These are phyloP conservation scores for Ophiocordyceps sinensis DNA, from an alignment of 2,329 filamentous ascomycete species.

Conservation along the genomic window DNA sequence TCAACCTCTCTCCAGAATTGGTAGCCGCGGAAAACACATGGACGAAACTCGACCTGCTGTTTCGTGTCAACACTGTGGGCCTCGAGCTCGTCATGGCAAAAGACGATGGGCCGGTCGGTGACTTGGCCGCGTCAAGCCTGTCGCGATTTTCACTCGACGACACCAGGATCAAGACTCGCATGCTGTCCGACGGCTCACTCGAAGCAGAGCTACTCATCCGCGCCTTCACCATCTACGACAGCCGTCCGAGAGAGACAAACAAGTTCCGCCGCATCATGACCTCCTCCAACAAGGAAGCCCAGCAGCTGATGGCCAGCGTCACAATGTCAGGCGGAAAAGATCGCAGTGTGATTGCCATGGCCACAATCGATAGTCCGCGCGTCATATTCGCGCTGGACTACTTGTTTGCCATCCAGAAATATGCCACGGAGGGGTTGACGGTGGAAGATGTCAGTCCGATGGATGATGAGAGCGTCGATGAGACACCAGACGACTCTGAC, in stretches of 20 bases:
- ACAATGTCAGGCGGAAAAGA: slow-evolving; percentile 81
- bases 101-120: slow-evolving; percentile 62
- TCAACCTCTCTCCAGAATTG: slow-evolving; percentile 56
- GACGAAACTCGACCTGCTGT: slow-evolving; percentile 88
- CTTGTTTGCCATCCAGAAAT: slow-evolving; percentile 75
- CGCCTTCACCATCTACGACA: slow-evolving; percentile 90
- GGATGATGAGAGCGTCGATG: slow-evolving; percentile 37
- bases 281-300: slow-evolving; percentile 82
- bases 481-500: slow-evolving; percentile 45
- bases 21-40: slow-evolving; percentile 56
- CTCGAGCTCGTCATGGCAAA: slow-evolving; percentile 73
- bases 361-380: slow-evolving; percentile 86
- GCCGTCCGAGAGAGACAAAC: slow-evolving; percentile 74
- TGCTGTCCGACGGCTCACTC: slow-evolving; percentile 81
- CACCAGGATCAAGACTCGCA: slow-evolving; percentile 78
- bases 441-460: slow-evolving; percentile 39
- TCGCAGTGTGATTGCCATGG: slow-evolving; percentile 71
- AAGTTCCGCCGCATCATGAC: slow-evolving; percentile 99
- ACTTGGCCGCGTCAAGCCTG: slow-evolving; percentile 65
- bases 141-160: slow-evolving; percentile 92
- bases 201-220: slow-evolving; percentile 89
- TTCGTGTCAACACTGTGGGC: slow-evolving; percentile 76
- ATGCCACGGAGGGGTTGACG: slow-evolving; percentile 57
- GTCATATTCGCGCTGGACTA: slow-evolving; percentile 96
- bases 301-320: slow-evolving; percentile 96